Evolutionary conservation across 2,329 filamentous ascomycete genomes (phyloP), one percentile per base, ranked within the genome.

Genomic region (Fusarium agapanthi): DNA sequence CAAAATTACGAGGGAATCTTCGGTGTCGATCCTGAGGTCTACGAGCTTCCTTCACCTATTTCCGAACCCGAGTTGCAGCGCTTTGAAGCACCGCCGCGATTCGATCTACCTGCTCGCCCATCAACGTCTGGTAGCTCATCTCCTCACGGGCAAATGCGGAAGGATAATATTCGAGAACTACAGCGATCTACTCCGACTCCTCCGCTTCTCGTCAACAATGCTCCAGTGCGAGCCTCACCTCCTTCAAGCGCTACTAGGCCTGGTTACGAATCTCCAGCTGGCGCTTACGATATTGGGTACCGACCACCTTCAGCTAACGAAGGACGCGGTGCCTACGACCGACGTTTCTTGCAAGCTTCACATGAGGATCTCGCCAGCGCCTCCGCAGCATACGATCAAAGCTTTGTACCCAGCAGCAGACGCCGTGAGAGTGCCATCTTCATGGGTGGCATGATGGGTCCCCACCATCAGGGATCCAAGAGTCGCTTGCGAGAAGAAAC

Each of bases 1-100:
- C 95, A 96, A 72, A 95, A 98, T 78, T 98, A 94, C 79, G 88
- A 93, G 71, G 89, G 88, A 45, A 95, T 99, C 53, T 99, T 98
- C 79, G 92, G 92, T 26, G 87, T 91, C 50, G 86, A 89, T 24
- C 88, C 92, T 1, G 90, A 92, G 74, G 86, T 90, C 57, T 90
- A 91, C 62, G 87, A 90, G 78, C 83, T 89, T 32, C 86, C 88
- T 2, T 84, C 85, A 18, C 82, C 85, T 0, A 73, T 81, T 12
- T 81, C 82, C 3, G 83, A 85, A 41, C 64, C 79, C 75, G 82
- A 86, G 50, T 75, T 80, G 41, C 79, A 76, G 32, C 77, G 75
- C 38, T 76, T 68, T 10, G 82, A 84, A 18, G 75, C 72, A 11
- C 75, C 76, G 18, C 69, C 74, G 12, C 77, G 80, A 66, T 77